Evolutionary conservation across 2,329 filamentous ascomycete genomes (phyloP), one percentile per base, ranked within the genome.

Genomic region (Penicillium sp.): DNA sequence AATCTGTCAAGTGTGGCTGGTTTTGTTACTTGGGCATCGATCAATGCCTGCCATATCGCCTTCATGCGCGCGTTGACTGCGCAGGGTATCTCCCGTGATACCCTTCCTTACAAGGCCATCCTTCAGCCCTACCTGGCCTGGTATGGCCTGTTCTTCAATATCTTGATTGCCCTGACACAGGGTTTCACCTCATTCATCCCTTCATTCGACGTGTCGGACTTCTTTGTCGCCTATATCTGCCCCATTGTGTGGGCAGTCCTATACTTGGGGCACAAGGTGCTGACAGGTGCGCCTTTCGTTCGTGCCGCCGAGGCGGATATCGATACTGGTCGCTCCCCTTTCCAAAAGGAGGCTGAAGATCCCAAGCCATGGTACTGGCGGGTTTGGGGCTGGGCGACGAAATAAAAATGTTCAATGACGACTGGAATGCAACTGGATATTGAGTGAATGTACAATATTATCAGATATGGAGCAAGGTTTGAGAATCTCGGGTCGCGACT

Each of bases 111-210:
- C 64, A 69, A 67, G 25, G 79, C 81, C 1, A 73, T 77, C 4
- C 64, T 77, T 42, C 80, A 85, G 64, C 82, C 83, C 0, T 85
- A 70, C 56, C 70, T 83, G 21, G 75, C 81, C 0, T 81, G 72
- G 63, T 84, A 82, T 54, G 83, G 82, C 1, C 67, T 85, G 3
- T 77, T 81, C 59, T 83, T 84, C 66, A 83, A 77, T 61, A 45
- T 76, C 2, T 60, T 86, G 34, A 81, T 86, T 48, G 72, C 81
- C 32, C 39, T 86, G 20, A 86, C 83, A 0, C 81, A 81, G 56
- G 83, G 83, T 3, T 87, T 86, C 64, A 79, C 79, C 11, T 73
- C 76, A 4, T 86, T 86, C 56, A 80, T 86, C 29, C 67, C 65
- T 1, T 20, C 41, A 9, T 86, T 82, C 77, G 67, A 67, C 51